Base-by-base conservation (phyloP, 2,329 filamentous ascomycete genomes). In the Thelonectria blattea region DNA sequence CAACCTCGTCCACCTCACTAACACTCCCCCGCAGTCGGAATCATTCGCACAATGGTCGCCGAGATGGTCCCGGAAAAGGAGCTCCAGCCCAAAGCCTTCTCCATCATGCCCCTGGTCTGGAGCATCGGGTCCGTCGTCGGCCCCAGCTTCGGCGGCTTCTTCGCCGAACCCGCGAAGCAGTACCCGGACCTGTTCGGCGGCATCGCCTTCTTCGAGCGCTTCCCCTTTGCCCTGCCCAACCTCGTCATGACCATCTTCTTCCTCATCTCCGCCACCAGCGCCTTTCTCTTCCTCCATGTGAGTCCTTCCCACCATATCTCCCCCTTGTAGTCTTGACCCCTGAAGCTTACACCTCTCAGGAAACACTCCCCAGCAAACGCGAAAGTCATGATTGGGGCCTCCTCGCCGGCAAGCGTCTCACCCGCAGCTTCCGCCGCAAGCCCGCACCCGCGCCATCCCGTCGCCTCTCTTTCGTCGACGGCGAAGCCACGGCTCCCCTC, bases 91-190 rank as follows among this genome's bases (percentile, higher is more conserved):
- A 83, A 88, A 53, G 95, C 95, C 0, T 98, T 98, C 75, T 93
- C 90, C 65, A 82, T 98, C 47, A 97, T 98, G 93, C 94, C 94
- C 4, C 78, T 98, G 15, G 91, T 86, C 32, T 98, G 92, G 90
- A 93, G 89, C 11, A 80, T 97, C 53, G 94, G 94, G 1, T 91
- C 88, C 37, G 92, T 97, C 39, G 91, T 97, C 67, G 94, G 94
- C 0, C 94, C 94, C 1, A 89, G 88, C 4, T 90, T 98, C 70
- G 94, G 94, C 27, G 94, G 94, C 5, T 88, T 92, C 62, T 86
- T 98, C 61, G 92, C 93, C 9, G 89, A 92, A 60, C 94, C 94
- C 0, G 87, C 89, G 1, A 83, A 89, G 60, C 88, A 93, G 59
- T 88, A 90, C 71, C 92, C 93, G 0, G 76, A 77, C 2, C 58